Evolutionary conservation across 495 filamentous ascomycete genomes (phyloP), one percentile per base, ranked within the genome.

Genomic region (Filosporella fistucella): DNA sequence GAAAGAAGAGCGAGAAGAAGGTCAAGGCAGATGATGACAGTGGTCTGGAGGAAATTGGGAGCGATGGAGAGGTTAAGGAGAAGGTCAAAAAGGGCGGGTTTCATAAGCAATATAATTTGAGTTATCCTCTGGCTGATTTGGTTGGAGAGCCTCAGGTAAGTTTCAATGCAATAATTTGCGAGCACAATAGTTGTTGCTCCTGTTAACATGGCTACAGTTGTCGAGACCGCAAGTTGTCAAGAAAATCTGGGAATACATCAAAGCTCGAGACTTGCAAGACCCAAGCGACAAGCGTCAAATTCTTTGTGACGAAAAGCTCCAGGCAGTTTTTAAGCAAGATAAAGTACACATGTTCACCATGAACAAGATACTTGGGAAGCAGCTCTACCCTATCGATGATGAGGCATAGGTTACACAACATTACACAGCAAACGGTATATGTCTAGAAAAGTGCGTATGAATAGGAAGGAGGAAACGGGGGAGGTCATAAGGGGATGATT

Each of bases 271-370:
- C 30, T 80, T 98, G 13, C 93, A 98, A 63, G 91, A 96, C 59
- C 91, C 89, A 3, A 82, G 59, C 45, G 94, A 98, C 65, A 85
- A 87, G 59, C 86, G 93, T 11, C 88, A 95, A 57, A 97, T 98
- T 43, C 68, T 78, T 42, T 98, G 93, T 63, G 94, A 98, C 67
- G 89, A 95, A 29, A 76, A 78, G 38, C 81, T 98, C 82, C 80
- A 86, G 26, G 81, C 83, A 1, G 86, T 98, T 2, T 97, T 98
- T 71, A 91, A 91, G 62, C 78, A 84, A 56, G 85, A 90, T 50
- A 86, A 80, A 54, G 84, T 98, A 28, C 88, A 96, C 58, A 98
- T 98, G 94, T 97, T 98, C 60, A 90, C 88, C 33, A 95, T 96
- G 90, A 96, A 93, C 68, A 77, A 78, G 60, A 63, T 74, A 10